phyloP scores from a whole-genome alignment of 345 rosid species.

The Lenwebbia sp. region DNA sequence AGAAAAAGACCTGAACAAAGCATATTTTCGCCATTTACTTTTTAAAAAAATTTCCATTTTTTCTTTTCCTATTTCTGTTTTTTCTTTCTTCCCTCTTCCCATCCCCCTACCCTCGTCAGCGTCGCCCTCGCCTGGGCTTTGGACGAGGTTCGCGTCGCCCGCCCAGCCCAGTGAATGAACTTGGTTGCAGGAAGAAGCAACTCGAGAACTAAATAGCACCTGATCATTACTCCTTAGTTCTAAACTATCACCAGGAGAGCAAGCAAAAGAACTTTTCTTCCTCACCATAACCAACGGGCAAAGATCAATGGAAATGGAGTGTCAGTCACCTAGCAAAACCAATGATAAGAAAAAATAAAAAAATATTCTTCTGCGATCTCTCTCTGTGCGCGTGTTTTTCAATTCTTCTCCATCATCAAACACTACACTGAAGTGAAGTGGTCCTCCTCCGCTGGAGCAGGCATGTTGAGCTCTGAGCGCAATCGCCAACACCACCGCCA shows the following conservation, averaged over 20 bases:
- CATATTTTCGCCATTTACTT: no score
- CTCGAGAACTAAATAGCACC: no score
- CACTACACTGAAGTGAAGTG: conserved; percentile 35
- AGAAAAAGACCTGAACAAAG: no score
- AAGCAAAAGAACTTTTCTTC: background rate
- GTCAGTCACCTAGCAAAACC: background rate
- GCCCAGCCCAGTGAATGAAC: no score
- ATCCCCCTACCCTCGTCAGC: no score
- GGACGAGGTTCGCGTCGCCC: no score
- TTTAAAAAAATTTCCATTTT: no score
- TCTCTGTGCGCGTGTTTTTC: background rate
- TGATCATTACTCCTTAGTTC: no score
- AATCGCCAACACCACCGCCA: background rate
- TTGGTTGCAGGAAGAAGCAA: no score
- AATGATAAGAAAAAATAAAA: background rate
- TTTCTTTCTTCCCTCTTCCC: no score
- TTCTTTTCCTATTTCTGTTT: no score
- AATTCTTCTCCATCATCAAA: conserved; percentile 21
- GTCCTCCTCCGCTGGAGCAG: conserved; percentile 74
- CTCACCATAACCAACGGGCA: background rate
- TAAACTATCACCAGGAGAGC: background rate
- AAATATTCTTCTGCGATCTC: background rate
- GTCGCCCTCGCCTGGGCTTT: no score
- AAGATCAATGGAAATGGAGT: background rate
- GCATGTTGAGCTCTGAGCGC: conserved; percentile 44